Evolutionary conservation across 2,329 filamentous ascomycete species (phyloP).

Genomic region (Capronia epimyces): DNA sequence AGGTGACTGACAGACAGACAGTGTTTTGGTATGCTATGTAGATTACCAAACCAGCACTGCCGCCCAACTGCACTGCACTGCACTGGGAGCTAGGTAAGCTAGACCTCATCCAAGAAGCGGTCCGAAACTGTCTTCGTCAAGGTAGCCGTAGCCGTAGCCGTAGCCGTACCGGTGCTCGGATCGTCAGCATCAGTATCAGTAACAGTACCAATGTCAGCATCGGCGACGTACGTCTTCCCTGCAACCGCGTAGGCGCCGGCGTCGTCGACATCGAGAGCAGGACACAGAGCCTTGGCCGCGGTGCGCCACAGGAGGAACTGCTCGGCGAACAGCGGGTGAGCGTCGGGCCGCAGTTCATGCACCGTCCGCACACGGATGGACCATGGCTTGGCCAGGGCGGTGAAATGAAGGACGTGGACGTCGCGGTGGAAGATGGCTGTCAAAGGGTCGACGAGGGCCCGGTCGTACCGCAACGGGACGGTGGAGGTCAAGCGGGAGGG

Average conservation of each 20-base stretch:
- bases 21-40: too few relatives aligned
- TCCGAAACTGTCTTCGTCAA: background rate
- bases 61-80: background rate
- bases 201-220: background rate
- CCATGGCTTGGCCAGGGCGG: slow-evolving; percentile 8
- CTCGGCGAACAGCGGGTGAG: slow-evolving; percentile 7
- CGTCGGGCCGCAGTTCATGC: background rate
- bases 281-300: slow-evolving; percentile 7
- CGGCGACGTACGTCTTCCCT: slow-evolving; percentile 1
- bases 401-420: slow-evolving; percentile 7
- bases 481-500: background rate
- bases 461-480: background rate
- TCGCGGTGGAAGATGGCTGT: slow-evolving; percentile 4
- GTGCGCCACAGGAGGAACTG: slow-evolving; percentile 9
- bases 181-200: background rate
- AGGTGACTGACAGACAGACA: too few relatives aligned
- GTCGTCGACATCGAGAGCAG: background rate
- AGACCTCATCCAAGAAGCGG: slow-evolving; percentile 3
- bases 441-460: slow-evolving; percentile 4
- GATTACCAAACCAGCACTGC: too few relatives aligned
- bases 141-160: too few relatives aligned
- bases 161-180: background rate
- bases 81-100: background rate
- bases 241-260: background rate
- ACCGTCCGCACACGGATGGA: slow-evolving; percentile 1